A percentile compares a stretch with the other conserved stretches of the same genome.
Evolutionary conservation across 371 early-diverging fungal species (phyloP).

Genomic region (Apophysomyces elegans): DNA sequence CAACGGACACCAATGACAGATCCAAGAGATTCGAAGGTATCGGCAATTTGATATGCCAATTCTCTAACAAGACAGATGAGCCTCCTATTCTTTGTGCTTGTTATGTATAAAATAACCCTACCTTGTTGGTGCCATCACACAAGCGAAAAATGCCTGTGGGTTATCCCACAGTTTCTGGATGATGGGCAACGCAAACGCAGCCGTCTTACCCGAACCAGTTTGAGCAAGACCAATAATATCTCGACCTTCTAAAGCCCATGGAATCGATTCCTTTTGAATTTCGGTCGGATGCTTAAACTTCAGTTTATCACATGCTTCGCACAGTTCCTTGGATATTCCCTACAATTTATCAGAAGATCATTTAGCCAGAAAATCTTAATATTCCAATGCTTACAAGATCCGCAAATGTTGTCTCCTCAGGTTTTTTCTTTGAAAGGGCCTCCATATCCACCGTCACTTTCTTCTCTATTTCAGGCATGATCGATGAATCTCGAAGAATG

Average conservation of each 20-base stretch:
- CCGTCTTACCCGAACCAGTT: constrained; percentile 97
- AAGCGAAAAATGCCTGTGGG: constrained; percentile 91
- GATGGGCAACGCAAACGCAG: constrained; percentile 97
- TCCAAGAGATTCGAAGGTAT: constrained; percentile 93
- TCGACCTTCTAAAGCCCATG: constrained; percentile 85
- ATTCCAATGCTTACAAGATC: constrained; percentile 25
- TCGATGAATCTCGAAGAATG: constrained; percentile 1
- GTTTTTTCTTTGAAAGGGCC: constrained; percentile 27
- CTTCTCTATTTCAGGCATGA: constrained; percentile 26
- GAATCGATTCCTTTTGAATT: constrained; percentile 92
- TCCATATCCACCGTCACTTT: constrained; percentile 23
- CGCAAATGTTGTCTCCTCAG: constrained; percentile 35
- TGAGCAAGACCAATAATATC: constrained; percentile 97
- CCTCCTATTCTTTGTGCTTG: no score
- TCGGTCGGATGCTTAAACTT: constrained; percentile 93
- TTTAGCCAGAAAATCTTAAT: not conserved
- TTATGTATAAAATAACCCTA: constrained; percentile 30
- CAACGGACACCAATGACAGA: constrained; percentile 91
- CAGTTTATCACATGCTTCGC: constrained; percentile 87
- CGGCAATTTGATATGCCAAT: constrained; percentile 94
- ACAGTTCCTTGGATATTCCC: constrained; percentile 86
- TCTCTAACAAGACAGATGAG: constrained; percentile 64
- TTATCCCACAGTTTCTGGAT: constrained; percentile 90
- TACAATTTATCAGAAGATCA: constrained; percentile 16
- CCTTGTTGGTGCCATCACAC: constrained; percentile 98